A percentile compares a stretch with the other conserved stretches of the same genome.
phyloP scores from a whole-genome alignment of 305 asterid species.

The Fraxinus sp. region DNA sequence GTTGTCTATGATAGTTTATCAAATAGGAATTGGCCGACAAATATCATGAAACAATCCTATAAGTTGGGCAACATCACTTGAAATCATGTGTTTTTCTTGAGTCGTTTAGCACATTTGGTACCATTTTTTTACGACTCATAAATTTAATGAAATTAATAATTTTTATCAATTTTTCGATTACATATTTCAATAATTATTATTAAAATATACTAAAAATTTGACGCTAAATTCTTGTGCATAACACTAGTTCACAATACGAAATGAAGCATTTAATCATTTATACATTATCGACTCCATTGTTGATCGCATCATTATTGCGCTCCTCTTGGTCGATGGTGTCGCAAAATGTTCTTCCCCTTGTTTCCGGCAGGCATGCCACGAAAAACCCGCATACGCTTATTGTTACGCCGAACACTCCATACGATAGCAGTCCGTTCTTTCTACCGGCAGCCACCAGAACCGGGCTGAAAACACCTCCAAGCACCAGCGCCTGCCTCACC shows the following conservation, averaged over 20 bases:
- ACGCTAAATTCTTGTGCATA: neutral
- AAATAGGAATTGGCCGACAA: neutral
- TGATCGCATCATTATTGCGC: neutral
- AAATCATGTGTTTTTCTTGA: neutral
- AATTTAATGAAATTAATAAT: too few species aligned
- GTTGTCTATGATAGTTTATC: neutral
- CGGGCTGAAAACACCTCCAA: constrained; percentile 46
- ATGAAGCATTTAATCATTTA: neutral
- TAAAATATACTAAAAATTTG: neutral
- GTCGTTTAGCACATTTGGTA: neutral
- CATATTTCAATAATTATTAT: too few species aligned
- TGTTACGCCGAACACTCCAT: constrained; percentile 28
- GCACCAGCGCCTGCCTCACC: constrained; percentile 15
- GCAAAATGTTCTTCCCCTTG: constrained; percentile 2
- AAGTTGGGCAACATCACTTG: neutral
- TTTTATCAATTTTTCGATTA: too few species aligned
- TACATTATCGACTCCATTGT: neutral
- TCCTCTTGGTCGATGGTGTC: constrained; percentile 4
- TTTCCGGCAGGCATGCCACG: constrained; percentile 30
- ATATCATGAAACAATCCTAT: neutral
- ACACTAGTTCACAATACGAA: neutral
- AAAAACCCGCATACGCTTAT: constrained; percentile 22
- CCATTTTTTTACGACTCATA: too few species aligned
- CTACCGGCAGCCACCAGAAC: constrained; percentile 44
- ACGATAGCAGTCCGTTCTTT: constrained; percentile 24